A percentile compares a stretch with the other conserved stretches of the same genome.
These are phyloP conservation scores for Mucor sp. DNA, from an alignment of 371 early-diverging fungal genomes.

Conservation along the genomic window DNA sequence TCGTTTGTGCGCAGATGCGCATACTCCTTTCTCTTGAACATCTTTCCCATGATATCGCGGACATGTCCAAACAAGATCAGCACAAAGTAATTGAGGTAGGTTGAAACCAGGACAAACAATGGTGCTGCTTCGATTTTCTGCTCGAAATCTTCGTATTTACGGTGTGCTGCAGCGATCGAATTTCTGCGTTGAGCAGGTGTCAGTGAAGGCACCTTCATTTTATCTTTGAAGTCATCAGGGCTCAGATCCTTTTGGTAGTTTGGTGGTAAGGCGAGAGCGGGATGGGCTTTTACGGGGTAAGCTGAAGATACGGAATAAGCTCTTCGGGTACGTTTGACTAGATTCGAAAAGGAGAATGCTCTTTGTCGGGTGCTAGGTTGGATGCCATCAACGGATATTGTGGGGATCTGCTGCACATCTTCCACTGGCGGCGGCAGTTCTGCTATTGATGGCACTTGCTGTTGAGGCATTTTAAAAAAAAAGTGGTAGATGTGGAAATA, in stretches of 20 bases:
- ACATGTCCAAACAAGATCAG: conserved; percentile 94
- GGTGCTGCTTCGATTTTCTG: conserved; percentile 62
- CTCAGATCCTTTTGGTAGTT: conserved; percentile 15
- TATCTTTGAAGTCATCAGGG: conserved; percentile 17
- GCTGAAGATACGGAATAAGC: conserved; percentile 55
- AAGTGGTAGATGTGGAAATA: not conserved
- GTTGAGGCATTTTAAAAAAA: not conserved
- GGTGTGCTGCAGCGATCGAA: conserved; percentile 48
- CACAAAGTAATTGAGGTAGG: conserved; percentile 95
- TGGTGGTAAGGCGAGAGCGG: conserved; percentile 27
- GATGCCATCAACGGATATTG: conserved; percentile 22
- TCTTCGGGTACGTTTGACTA: conserved; percentile 48
- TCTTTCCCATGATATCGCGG: conserved; percentile 86
- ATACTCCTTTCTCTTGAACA: conserved; percentile 72
- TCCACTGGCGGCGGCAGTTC: not conserved
- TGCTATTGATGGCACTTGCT: not conserved
- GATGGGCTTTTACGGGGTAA: conserved; percentile 30
- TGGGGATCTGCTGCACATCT: conserved; percentile 11
- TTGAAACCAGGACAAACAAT: conserved; percentile 81
- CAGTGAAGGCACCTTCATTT: conserved; percentile 14
- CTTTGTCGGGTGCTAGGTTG: conserved; percentile 35
- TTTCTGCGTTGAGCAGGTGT: conserved; percentile 53
- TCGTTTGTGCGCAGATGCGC: conserved; percentile 70
- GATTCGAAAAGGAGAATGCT: conserved; percentile 40
- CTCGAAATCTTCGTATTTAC: conserved; percentile 46